phyloP scores from a whole-genome alignment of 345 rosid genomes.

The Trapa bicornis region DNA sequence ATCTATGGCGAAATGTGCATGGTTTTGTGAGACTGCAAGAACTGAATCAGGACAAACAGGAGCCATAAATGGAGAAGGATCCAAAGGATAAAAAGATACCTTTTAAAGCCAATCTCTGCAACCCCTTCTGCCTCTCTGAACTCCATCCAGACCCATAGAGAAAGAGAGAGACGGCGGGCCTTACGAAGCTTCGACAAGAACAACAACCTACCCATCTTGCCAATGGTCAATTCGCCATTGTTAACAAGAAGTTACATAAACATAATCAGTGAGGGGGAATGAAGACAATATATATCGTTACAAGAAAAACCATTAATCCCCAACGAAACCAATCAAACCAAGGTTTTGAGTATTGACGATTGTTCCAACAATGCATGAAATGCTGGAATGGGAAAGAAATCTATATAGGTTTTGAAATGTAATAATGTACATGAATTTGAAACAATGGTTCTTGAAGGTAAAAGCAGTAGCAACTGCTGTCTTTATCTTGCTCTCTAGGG shows the following conservation, averaged over 20 bases:
- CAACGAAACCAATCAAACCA: not conserved
- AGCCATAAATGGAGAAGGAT: not conserved
- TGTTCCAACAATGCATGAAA: not conserved
- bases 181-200: conserved; percentile 23
- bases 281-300: too few species aligned
- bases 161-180: conserved; percentile 15
- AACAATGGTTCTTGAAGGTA: not conserved
- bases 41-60: too few species aligned
- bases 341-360: not conserved
- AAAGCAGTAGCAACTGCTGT: not conserved
- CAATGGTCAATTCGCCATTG: not conserved
- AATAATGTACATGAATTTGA: not conserved
- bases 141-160: conserved; percentile 5
- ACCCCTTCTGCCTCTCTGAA: conserved; percentile 14
- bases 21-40: too few species aligned
- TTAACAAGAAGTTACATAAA: too few species aligned
- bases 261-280: too few species aligned
- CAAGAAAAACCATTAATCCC: too few species aligned
- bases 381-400: not conserved
- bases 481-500: not conserved
- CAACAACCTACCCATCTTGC: conserved; percentile 10
- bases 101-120: conserved; percentile 19
- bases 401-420: not conserved
- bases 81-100: conserved; percentile 14
- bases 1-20: too few species aligned